Conservation (phyloP, 768 basidiomycete genomes). For the Cystofilobasidium macerans region DNA sequence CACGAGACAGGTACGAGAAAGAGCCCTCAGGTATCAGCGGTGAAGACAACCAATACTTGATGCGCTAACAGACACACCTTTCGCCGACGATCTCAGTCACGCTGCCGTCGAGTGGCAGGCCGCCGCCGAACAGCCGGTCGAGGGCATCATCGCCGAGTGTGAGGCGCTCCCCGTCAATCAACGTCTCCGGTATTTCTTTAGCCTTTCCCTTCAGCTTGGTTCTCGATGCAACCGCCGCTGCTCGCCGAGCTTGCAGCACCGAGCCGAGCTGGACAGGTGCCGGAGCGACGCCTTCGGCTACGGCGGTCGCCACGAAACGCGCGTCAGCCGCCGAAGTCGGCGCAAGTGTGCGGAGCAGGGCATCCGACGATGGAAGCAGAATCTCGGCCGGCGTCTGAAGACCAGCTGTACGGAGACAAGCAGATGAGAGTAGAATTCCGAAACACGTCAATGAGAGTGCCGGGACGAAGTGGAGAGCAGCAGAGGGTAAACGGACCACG, state of each 20-base stretch:
- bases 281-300: slow-evolving; percentile 5
- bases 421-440: background rate
- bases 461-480: background rate
- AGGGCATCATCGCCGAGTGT: slow-evolving; percentile 64
- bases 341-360: too few relatives aligned
- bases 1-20: too few relatives aligned
- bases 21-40: too few relatives aligned
- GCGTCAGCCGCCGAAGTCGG: too few relatives aligned
- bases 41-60: slow-evolving; percentile 1
- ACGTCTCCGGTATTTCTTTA: too few relatives aligned
- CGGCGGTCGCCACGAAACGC: background rate
- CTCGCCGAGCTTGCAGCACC: too few relatives aligned
- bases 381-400: slow-evolving; percentile 16
- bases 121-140: slow-evolving; percentile 64
- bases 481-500: slow-evolving; percentile 7
- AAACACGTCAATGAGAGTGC: background rate
- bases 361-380: slow-evolving; percentile 5
- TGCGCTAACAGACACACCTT: slow-evolving; percentile 49
- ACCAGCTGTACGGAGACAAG: background rate
- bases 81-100: slow-evolving; percentile 82
- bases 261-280: background rate
- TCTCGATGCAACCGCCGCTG: background rate
- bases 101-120: slow-evolving; percentile 57
- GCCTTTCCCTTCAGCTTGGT: background rate
- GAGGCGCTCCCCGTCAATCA: slow-evolving; percentile 35